These are phyloP conservation scores for Coemansia aciculifera DNA, from an alignment of 192 early-diverging fungal genomes.

Conservation along the genomic window DNA sequence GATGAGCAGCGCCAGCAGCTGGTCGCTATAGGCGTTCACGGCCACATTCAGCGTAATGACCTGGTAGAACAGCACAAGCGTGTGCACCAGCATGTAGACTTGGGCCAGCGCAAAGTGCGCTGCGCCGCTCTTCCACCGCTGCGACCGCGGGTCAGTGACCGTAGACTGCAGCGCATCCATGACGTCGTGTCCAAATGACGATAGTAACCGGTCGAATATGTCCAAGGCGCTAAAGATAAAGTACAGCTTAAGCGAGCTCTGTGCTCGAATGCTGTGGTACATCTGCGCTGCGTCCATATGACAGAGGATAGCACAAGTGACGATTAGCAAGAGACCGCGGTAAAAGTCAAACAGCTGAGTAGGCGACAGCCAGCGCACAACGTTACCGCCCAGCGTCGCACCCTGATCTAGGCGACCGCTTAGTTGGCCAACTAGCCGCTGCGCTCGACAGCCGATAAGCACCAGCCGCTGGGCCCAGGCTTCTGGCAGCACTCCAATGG, in stretches of 20 bases:
- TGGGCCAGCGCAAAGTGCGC: conserved; percentile 73
- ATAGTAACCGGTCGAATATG: conserved; percentile 90
- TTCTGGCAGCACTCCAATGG: conserved; percentile 16
- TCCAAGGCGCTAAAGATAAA: conserved; percentile 97
- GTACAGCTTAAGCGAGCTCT: conserved; percentile 94
- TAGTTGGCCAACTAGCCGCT: conserved; percentile 7
- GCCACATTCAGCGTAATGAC: conserved; percentile 95
- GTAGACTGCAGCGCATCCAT: conserved; percentile 91
- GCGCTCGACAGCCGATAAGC: conserved; percentile 8
- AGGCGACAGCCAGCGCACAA: conserved; percentile 62
- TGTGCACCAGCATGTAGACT: conserved; percentile 85
- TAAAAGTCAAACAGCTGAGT: conserved; percentile 90
- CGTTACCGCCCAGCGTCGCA: conserved; percentile 9
- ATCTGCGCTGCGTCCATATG: conserved; percentile 83
- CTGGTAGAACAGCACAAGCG: conserved; percentile 91
- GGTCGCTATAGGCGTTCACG: conserved; percentile 95
- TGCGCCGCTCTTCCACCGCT: conserved; percentile 45
- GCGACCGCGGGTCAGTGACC: conserved; percentile 37
- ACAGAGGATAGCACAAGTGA: conserved; percentile 74
- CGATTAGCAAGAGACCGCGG: conserved; percentile 76
- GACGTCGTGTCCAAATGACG: conserved; percentile 92
- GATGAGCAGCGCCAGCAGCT: conserved; percentile 87
- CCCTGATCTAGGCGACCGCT: conserved; percentile 12
- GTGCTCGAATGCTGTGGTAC: conserved; percentile 95
- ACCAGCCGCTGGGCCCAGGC: conserved; percentile 23